Base-by-base conservation (phyloP, 768 basidiomycete species). In the Xanthoconium stramineum region DNA sequence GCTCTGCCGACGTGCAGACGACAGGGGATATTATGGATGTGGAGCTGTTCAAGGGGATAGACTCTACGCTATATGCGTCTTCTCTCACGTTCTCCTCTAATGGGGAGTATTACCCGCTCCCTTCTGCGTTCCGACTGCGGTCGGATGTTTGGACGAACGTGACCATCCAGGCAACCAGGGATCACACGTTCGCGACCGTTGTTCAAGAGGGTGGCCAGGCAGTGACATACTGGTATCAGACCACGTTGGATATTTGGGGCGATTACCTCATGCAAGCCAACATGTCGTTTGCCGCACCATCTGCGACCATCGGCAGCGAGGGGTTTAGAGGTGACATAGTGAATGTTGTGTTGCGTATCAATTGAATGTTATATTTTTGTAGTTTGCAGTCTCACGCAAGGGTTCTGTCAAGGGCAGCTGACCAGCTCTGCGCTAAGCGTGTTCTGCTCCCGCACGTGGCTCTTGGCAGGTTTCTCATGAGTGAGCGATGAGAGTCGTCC, bases 231-330 rank as follows among this genome's bases (percentile, higher is more conserved):
- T 74, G 66, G 63, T 78, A 76, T 63, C 65, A 58, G 46, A 74
- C 74, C n/a, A 63, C 64, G 45, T 49, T 78, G 53, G 68, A 73
- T 55, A 74, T 76, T 14, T 76, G 76, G 75, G 75, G 75, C 13
- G 72, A 71, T 43, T 72, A 72, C 33, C 71, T 76, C 62, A 65
- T 61, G 35, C 59, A 61, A 28, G 74, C 69, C 33, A 77, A 78
- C 53, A 77, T 78, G 74, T 76, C 75, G 4, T 78, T 78, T 51
- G 76, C 76, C 1, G 77, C 77, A 12, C 77, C 76, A 1, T 65
- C 75, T 3, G 61, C 58, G 36, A 61, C 65, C 3, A 71, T 78
- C 17, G 76, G 78, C 1, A 69, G 65, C 15, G 54, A 61, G 33
- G 70, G 72, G 44, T 75, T 79, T 57, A 24, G 48, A 47, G 75